phyloP scores from a whole-genome alignment of 768 basidiomycete species.

The Coprinopsis marcescibilis region DNA sequence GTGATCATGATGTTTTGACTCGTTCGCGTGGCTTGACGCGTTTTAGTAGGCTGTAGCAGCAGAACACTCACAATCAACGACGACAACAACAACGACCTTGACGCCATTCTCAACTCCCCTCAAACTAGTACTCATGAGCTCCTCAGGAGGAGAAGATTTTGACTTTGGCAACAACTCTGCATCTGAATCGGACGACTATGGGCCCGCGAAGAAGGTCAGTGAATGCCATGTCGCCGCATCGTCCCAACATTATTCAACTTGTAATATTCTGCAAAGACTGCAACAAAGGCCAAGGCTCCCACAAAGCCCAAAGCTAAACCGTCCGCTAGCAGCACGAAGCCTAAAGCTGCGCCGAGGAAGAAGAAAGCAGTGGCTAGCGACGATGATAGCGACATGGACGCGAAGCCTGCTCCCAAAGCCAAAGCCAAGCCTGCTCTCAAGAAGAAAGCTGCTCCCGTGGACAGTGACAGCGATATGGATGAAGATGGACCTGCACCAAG shows the following conservation, averaged over 20 bases:
- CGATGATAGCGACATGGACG: too few species aligned
- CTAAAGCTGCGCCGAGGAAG: too few species aligned
- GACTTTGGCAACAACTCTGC: conserved; percentile 53
- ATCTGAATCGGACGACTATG: conserved; percentile 65
- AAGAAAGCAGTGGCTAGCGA: too few species aligned
- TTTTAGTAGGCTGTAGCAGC: conserved; percentile 5
- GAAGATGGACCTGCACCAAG: conserved; percentile 18
- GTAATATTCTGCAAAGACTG: conserved; percentile 30
- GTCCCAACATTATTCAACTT: conserved; percentile 10
- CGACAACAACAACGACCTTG: conserved; percentile 25
- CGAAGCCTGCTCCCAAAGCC: too few species aligned
- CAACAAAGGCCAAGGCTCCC: conserved; percentile 17
- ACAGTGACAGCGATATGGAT: conserved; percentile 47
- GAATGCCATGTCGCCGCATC: conserved; percentile 11
- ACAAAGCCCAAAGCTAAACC: conserved; percentile 38
- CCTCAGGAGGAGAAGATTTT: conserved; percentile 68
- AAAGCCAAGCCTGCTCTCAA: conserved; percentile 54
- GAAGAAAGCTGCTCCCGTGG: conserved; percentile 56
- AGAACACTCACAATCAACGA: neutral
- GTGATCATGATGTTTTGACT: neutral
- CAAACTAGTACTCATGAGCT: too few species aligned
- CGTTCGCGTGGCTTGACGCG: neutral
- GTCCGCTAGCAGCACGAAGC: too few species aligned
- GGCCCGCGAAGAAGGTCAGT: conserved; percentile 53
- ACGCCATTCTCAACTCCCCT: too few species aligned